A percentile compares a stretch with the other conserved stretches of the same genome.
phyloP scores from a whole-genome alignment of 2,329 filamentous ascomycete species.

The Exophiala viscosa region DNA sequence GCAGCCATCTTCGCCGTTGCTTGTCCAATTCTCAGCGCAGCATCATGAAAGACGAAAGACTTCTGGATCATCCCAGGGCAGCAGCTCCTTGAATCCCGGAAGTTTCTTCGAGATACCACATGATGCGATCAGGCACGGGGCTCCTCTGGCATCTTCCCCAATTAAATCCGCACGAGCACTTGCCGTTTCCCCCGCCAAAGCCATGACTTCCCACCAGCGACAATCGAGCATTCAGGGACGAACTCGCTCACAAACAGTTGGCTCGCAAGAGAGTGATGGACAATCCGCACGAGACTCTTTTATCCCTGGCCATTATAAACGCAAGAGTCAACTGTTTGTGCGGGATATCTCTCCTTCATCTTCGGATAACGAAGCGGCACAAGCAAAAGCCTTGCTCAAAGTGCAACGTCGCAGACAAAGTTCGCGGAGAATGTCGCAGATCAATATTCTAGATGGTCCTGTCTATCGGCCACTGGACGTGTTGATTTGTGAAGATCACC shows the following conservation, averaged over 20 bases:
- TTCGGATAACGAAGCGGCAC: conserved; percentile 93
- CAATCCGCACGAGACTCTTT: conserved; percentile 63
- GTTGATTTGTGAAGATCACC: conserved; percentile 95
- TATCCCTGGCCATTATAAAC: conserved; percentile 71
- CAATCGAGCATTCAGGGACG: conserved; percentile 64
- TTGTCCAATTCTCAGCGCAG: conserved; percentile 91
- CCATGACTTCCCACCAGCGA: conserved; percentile 53
- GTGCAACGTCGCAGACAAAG: conserved; percentile 94
- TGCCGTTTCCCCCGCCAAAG: conserved; percentile 58
- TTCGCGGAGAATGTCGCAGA: conserved; percentile 87
- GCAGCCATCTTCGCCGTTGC: conserved; percentile 78
- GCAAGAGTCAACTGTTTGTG: conserved; percentile 90
- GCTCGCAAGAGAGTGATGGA: conserved; percentile 86
- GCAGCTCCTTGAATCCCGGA: conserved; percentile 64
- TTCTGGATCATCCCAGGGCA: conserved; percentile 74
- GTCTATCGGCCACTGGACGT: conserved; percentile 88
- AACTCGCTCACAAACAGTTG: conserved; percentile 84
- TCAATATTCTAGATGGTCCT: conserved; percentile 78
- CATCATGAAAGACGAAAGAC: conserved; percentile 83
- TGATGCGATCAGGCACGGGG: conserved; percentile 45
- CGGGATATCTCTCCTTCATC: conserved; percentile 80
- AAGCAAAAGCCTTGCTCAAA: conserved; percentile 82
- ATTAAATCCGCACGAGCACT: conserved; percentile 43
- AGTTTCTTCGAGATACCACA: conserved; percentile 70
- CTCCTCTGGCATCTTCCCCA: conserved; percentile 54